Percentiles rank a stretch among this genome's conserved stretches.
Evolutionary conservation across 1,139 yeast species (phyloP).

Genomic region (Zygotorulaspora mrakii): DNA sequence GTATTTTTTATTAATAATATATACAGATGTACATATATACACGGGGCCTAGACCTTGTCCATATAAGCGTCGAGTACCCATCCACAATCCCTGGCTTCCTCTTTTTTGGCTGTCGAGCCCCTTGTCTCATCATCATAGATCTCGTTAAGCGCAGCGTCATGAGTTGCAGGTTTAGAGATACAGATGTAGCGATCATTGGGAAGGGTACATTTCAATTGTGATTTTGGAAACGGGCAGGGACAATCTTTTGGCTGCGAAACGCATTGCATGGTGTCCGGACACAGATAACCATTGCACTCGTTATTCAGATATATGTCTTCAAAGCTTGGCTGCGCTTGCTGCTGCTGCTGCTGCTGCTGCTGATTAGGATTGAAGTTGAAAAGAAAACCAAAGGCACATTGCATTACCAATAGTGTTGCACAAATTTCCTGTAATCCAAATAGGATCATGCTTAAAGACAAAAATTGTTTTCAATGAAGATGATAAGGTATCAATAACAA

Average conservation of each 20-base stretch:
- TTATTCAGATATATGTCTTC: slow-evolving; percentile 41
- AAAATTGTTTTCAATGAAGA: too few relatives aligned
- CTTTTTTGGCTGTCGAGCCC: slow-evolving; percentile 52
- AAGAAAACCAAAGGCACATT: slow-evolving; percentile 10
- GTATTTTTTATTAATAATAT: slow-evolving; percentile 1
- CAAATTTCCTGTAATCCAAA: background rate
- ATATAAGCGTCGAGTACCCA: slow-evolving; percentile 61
- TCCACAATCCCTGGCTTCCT: slow-evolving; percentile 67
- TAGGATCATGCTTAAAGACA: background rate
- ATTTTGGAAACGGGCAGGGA: slow-evolving; percentile 85
- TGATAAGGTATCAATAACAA: too few relatives aligned
- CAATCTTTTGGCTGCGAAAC: slow-evolving; percentile 67
- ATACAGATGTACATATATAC: slow-evolving; percentile 3
- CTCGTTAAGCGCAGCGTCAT: slow-evolving; percentile 36
- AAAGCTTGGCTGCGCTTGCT: slow-evolving; percentile 33
- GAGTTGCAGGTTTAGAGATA: slow-evolving; percentile 70
- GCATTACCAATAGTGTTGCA: slow-evolving; percentile 2
- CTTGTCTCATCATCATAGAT: slow-evolving; percentile 47
- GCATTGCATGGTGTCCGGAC: slow-evolving; percentile 79
- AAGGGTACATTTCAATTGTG: slow-evolving; percentile 74
- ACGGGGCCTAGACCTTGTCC: slow-evolving; percentile 38
- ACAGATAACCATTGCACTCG: slow-evolving; percentile 66
- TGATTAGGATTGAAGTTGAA: slow-evolving; percentile 28
- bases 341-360: slow-evolving; percentile 42
- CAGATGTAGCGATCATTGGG: slow-evolving; percentile 70